Base-by-base conservation (phyloP, 768 basidiomycete species). In the Strobilomyces dryophilus region DNA sequence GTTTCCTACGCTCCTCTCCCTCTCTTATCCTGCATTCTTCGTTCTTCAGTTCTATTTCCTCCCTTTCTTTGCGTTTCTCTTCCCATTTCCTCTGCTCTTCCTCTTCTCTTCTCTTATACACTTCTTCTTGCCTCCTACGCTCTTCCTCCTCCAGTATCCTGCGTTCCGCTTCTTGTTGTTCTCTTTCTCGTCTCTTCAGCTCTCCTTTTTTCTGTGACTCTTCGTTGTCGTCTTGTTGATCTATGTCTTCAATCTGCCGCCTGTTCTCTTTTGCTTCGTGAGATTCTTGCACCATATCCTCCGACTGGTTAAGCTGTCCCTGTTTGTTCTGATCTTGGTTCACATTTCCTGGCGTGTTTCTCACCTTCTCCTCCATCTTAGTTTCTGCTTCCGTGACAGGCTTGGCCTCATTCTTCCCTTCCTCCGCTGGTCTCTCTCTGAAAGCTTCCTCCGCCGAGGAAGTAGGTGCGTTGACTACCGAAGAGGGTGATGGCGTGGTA, bases 381-480 rank as follows among this genome's bases (percentile, higher is more conserved):
- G 24, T 35, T 15, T 5, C 40, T 14, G 20, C 47, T 14, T 51
- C 47, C 21, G 46, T 32, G 26, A 31, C 18, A 45, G 40, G 26
- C 14, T 35, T 50, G 1, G 2, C 17, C 5, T 24, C 36, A 21
- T 56, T 52, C 43, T 37, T 47, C 35, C 47, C 51, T 29, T 55
- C 81, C 75, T 54, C 79, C 62, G 72, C 77, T 32, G 65, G 64
- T 49, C 74, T 74, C 44, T 77, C 76, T 10, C 74, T 71, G 9
- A 66, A 66, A 31, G 68, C 73, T 43, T 31, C 65, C 36, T 64
- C 68, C 45, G 71, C 69, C 40, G 64, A 64, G 29, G 29, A 4
- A 45, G 10, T 24, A 35, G 32, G 21, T 26, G 21, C 17, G 17
- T 18, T 37, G 26, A n/a, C 31, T 40, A 54, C 48, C 29, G 51